Evolutionary conservation across 352 stramenopile genomes (phyloP).

Genomic region (Globisporangium nunn): DNA sequence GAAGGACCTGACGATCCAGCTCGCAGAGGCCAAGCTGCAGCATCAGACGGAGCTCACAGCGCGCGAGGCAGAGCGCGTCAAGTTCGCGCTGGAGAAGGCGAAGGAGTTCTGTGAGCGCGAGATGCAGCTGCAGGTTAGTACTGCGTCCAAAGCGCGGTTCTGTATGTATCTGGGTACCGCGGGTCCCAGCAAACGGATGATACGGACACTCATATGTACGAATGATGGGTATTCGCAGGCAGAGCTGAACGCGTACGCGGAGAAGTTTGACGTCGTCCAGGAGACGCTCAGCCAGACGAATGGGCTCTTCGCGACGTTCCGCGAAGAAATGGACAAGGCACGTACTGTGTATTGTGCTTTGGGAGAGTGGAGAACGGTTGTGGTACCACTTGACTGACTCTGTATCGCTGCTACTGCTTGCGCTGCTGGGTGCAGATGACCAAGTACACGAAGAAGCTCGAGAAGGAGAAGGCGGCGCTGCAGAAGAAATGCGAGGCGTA

Average conservation of each 20-base stretch:
- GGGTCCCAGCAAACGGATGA: neutral
- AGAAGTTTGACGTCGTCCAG: conserved; percentile 83
- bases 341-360: neutral
- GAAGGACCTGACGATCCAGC: conserved; percentile 73
- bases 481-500: conserved; percentile 82
- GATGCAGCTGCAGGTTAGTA: conserved; percentile 49
- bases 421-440: conserved; percentile 34
- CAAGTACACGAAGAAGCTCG: conserved; percentile 82
- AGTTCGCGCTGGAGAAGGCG: conserved; percentile 75
- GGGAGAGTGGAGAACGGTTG: no score
- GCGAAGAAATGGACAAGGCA: conserved; percentile 82
- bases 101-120: conserved; percentile 78
- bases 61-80: conserved; percentile 58
- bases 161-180: no score
- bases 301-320: conserved; percentile 78
- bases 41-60: conserved; percentile 72
- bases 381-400: no score
- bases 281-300: conserved; percentile 84
- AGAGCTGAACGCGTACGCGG: conserved; percentile 77
- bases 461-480: conserved; percentile 78
- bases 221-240: conserved; percentile 10
- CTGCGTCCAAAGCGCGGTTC: no score
- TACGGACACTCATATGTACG: neutral
- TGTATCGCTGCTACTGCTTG: neutral
- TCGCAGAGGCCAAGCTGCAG: conserved; percentile 75